Conservation (phyloP, 2,329 filamentous ascomycete genomes). For the Epichloe gansuensis region DNA sequence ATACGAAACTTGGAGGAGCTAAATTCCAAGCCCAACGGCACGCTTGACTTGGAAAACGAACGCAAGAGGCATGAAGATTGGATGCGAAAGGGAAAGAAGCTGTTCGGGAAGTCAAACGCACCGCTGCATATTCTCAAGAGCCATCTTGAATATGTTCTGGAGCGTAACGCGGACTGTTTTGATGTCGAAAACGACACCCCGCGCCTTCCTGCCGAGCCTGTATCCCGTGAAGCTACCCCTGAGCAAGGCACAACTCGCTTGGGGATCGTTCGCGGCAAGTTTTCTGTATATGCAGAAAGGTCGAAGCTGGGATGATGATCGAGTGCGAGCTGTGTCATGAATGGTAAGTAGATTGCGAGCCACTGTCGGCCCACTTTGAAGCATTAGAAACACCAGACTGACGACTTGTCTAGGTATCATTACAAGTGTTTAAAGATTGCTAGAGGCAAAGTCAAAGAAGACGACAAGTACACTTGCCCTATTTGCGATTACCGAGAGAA, state of each 20-base stretch:
- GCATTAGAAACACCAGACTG: neutral
- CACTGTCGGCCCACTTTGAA: neutral
- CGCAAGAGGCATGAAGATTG: slow-evolving; percentile 94
- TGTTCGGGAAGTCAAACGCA: slow-evolving; percentile 96
- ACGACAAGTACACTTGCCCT: slow-evolving; percentile 95
- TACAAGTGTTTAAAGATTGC: slow-evolving; percentile 98
- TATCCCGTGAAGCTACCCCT: slow-evolving; percentile 65
- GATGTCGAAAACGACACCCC: slow-evolving; percentile 76
- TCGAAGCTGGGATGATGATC: slow-evolving; percentile 98
- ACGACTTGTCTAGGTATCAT: slow-evolving; percentile 58
- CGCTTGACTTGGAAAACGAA: slow-evolving; percentile 85
- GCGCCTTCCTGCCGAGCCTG: slow-evolving; percentile 79
- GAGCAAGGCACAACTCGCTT: slow-evolving; percentile 40
- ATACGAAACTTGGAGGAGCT: slow-evolving; percentile 79
- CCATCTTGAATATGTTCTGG: slow-evolving; percentile 86
- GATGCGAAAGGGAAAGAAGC: slow-evolving; percentile 96
- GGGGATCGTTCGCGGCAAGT: slow-evolving; percentile 61
- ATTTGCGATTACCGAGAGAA: slow-evolving; percentile 97
- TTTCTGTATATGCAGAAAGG: slow-evolving; percentile 89
- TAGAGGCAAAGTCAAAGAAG: slow-evolving; percentile 93
- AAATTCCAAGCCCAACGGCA: slow-evolving; percentile 84
- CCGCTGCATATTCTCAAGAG: slow-evolving; percentile 89
- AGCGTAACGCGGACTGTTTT: slow-evolving; percentile 84
- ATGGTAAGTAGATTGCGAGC: slow-evolving; percentile 50
- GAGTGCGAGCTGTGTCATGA: slow-evolving; percentile 97